Evolutionary conservation across 78 protist species (phyloP).

Genomic region (Pigoraptor vietnamica): DNA sequence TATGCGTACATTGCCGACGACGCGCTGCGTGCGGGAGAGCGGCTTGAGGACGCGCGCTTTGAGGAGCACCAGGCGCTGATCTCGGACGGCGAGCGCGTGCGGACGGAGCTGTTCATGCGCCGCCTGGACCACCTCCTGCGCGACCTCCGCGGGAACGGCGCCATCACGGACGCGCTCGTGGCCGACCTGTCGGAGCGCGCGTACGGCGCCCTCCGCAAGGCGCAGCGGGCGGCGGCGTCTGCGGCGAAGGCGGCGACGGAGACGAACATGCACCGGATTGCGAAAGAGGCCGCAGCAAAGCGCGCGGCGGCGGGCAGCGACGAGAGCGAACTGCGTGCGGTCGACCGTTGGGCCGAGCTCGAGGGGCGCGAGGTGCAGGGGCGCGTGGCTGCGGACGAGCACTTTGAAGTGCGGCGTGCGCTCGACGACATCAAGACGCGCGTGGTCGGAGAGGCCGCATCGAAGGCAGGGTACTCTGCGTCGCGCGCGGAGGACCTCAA

Average conservation of each 20-base stretch:
- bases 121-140: neutral
- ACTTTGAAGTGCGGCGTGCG: neutral
- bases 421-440: neutral
- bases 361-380: neutral
- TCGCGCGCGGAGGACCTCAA: neutral
- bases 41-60: neutral
- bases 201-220: neutral
- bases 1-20: neutral
- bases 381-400: neutral
- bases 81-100: neutral
- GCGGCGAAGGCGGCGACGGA: neutral
- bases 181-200: neutral
- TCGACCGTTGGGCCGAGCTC: neutral
- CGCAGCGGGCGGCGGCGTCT: neutral
- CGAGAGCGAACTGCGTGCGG: neutral
- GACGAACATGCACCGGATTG: neutral
- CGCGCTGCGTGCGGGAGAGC: neutral
- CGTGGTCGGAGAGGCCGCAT: neutral
- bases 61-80: too few relatives aligned
- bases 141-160: neutral
- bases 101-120: neutral
- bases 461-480: neutral
- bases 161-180: neutral
- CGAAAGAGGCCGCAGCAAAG: neutral
- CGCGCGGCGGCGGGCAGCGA: neutral